Conservation (phyloP, 768 basidiomycete genomes). For the Cystofilobasidium macerans region DNA sequence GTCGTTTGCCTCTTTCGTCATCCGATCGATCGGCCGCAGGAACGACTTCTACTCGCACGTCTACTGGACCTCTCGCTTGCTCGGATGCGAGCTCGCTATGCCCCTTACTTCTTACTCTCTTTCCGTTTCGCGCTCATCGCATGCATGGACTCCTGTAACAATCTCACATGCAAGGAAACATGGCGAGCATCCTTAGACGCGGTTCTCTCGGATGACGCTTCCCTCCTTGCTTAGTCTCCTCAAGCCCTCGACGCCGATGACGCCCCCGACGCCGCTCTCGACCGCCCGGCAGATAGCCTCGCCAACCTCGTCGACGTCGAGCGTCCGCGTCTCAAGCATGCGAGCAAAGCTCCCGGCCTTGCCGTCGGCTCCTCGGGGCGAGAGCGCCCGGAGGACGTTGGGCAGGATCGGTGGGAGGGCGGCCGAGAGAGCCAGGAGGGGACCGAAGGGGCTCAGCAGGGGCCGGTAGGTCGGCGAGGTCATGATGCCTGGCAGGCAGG, state of each 20-base stretch:
- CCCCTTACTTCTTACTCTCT: too few relatives aligned
- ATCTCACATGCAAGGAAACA: too few relatives aligned
- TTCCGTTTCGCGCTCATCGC: too few relatives aligned
- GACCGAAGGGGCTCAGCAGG: constrained; percentile 72
- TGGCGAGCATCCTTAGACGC: too few relatives aligned
- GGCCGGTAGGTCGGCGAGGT: constrained; percentile 92
- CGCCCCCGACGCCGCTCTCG: constrained; percentile 6
- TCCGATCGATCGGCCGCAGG: not conserved
- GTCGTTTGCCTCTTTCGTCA: not conserved
- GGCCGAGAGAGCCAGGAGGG: constrained; percentile 68
- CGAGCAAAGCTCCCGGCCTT: constrained; percentile 30
- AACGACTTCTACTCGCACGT: too few relatives aligned
- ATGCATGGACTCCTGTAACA: too few relatives aligned
- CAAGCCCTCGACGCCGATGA: constrained; percentile 3
- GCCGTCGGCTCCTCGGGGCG: constrained; percentile 32
- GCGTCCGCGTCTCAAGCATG: constrained; percentile 68
- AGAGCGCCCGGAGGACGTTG: constrained; percentile 49
- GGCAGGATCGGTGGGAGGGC: constrained; percentile 60
- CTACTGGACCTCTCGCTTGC: too few relatives aligned
- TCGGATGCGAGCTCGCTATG: too few relatives aligned
- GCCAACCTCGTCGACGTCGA: constrained; percentile 93
- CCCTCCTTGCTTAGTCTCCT: not conserved
- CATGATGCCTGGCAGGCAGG: constrained; percentile 87
- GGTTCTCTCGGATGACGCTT: not conserved
- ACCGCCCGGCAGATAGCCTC: constrained; percentile 50